phyloP scores from a whole-genome alignment of 2,329 filamentous ascomycete genomes.

The Neobulgaria alba region DNA sequence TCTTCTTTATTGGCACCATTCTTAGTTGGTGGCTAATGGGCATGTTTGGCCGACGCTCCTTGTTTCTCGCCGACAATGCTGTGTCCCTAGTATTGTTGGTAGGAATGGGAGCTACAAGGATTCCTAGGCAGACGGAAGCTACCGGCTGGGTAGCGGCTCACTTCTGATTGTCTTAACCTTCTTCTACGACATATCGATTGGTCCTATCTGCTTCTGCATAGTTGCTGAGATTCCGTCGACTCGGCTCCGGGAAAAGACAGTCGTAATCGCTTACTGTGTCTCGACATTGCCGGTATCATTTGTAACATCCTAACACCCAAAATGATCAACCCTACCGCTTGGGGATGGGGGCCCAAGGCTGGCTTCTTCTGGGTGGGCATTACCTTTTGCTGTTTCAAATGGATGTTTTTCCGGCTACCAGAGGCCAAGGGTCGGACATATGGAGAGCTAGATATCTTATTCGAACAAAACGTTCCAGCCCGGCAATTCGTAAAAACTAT shows the following conservation, averaged over 20 bases:
- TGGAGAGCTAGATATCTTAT: constrained; percentile 66
- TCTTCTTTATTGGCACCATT: constrained; percentile 43
- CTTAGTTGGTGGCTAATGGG: constrained; percentile 40
- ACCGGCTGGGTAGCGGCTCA: constrained; percentile 35
- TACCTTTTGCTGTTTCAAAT: constrained; percentile 73
- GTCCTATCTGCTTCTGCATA: constrained; percentile 79
- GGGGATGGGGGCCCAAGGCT: constrained; percentile 79
- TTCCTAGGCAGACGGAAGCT: constrained; percentile 27
- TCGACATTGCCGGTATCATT: constrained; percentile 67
- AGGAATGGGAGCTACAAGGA: constrained; percentile 52
- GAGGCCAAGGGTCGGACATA: constrained; percentile 47
- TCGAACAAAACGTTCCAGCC: constrained; percentile 40
- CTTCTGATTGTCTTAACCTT: constrained; percentile 79
- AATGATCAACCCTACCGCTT: constrained; percentile 79
- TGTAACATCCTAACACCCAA: constrained; percentile 76
- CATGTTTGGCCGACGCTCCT: constrained; percentile 38
- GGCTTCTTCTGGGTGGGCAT: constrained; percentile 83
- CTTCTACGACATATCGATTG: constrained; percentile 75
- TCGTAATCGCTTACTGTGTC: constrained; percentile 71
- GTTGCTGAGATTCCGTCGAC: constrained; percentile 76
- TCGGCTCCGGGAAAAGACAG: constrained; percentile 79
- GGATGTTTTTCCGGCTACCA: constrained; percentile 73
- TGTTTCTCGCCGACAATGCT: constrained; percentile 70
- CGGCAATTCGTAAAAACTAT: no score
- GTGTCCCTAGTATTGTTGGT: constrained; percentile 68